A percentile compares a stretch with the other conserved stretches of the same genome.
Evolutionary conservation across 2,329 filamentous ascomycete species (phyloP).

Genomic region (Pezicula carpinea): DNA sequence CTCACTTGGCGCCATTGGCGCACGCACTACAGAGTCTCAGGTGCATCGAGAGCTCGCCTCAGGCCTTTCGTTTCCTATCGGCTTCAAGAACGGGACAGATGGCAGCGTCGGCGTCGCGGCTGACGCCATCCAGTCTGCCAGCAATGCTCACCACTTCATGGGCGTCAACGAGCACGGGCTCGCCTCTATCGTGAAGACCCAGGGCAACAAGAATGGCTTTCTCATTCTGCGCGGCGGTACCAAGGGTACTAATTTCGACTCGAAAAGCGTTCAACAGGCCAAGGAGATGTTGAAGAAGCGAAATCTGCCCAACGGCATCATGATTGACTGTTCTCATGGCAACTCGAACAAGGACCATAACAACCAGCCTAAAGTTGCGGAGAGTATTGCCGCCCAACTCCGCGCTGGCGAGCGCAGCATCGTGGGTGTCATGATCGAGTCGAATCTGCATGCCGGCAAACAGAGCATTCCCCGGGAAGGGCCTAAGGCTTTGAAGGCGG

Average conservation of each 20-base stretch:
- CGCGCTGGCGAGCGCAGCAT: slow-evolving; percentile 85
- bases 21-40: slow-evolving; percentile 93
- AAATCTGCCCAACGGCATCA: slow-evolving; percentile 81
- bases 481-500: slow-evolving; percentile 72
- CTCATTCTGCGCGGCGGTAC: slow-evolving; percentile 91
- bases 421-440: slow-evolving; percentile 97
- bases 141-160: slow-evolving; percentile 92
- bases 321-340: slow-evolving; percentile 98
- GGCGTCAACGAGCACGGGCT: slow-evolving; percentile 97
- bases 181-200: slow-evolving; percentile 88
- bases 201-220: slow-evolving; percentile 94
- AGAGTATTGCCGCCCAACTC: slow-evolving; percentile 76
- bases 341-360: slow-evolving; percentile 97
- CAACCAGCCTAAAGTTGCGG: slow-evolving; percentile 91
- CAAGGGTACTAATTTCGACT: slow-evolving; percentile 90
- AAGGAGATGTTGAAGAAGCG: slow-evolving; percentile 78
- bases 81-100: slow-evolving; percentile 99
- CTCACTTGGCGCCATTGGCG: slow-evolving; percentile 91
- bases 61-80: slow-evolving; percentile 93
- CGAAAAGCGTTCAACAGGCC: slow-evolving; percentile 71
- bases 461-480: slow-evolving; percentile 86
- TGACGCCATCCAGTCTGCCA: slow-evolving; percentile 86
- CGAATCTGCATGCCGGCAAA: slow-evolving; percentile 87
- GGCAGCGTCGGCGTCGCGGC: slow-evolving; percentile 87
- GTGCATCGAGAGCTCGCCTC: slow-evolving; percentile 93